These are phyloP conservation scores for Venturia aucupariae DNA, from an alignment of 2,329 filamentous ascomycete species.

Conservation along the genomic window DNA sequence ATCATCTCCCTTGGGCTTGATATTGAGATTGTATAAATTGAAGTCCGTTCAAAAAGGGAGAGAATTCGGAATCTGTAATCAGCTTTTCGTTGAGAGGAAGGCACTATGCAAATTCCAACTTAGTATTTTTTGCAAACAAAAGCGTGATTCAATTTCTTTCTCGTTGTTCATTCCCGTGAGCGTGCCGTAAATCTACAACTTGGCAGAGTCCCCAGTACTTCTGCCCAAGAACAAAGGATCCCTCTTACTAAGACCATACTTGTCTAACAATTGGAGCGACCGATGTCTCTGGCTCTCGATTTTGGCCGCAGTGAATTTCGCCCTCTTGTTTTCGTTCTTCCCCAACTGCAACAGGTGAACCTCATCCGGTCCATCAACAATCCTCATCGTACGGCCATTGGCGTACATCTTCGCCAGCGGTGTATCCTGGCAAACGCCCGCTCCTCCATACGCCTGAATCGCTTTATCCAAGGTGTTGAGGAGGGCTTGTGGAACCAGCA, in stretches of 20 bases:
- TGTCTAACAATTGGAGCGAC: background rate
- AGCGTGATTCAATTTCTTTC: no score
- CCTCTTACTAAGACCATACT: slow-evolving; percentile 6
- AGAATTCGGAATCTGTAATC: no score
- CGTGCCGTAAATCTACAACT: slow-evolving; percentile 8
- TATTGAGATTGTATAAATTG: no score
- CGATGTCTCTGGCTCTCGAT: slow-evolving; percentile 12
- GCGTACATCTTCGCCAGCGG: slow-evolving; percentile 74
- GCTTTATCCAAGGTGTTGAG: slow-evolving; percentile 88
- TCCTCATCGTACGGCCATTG: slow-evolving; percentile 66
- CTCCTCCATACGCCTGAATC: slow-evolving; percentile 84
- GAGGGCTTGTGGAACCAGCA: slow-evolving; percentile 73
- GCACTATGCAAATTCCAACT: no score
- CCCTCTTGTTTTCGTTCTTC: slow-evolving; percentile 61
- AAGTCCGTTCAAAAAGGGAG: no score
- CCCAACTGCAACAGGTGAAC: slow-evolving; percentile 72
- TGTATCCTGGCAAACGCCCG: slow-evolving; percentile 89
- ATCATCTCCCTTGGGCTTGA: no score
- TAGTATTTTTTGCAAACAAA: background rate
- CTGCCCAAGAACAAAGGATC: slow-evolving; percentile 14
- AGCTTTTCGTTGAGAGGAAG: no score
- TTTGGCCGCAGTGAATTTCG: slow-evolving; percentile 15
- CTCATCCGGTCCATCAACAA: slow-evolving; percentile 94
- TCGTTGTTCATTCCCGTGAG: background rate
- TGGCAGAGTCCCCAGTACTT: background rate